Base-by-base conservation (phyloP, 2,329 filamentous ascomycete species). In the Fusarium haematococcum region DNA sequence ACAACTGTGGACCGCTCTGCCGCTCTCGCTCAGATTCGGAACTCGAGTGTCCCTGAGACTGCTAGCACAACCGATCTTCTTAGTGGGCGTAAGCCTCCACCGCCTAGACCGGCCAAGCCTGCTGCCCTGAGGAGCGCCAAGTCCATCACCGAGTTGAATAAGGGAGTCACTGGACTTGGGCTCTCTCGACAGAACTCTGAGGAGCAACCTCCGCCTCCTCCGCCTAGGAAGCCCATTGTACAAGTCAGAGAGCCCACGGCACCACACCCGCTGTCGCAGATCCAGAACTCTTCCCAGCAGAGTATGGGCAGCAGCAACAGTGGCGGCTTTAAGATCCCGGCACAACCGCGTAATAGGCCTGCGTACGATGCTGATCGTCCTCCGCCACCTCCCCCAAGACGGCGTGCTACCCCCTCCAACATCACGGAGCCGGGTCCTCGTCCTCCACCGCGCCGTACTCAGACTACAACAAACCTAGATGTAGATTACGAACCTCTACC, bases 21-120 rank as follows among this genome's bases (percentile, higher is more conserved):
- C 11, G 79, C 79, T 35, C 74, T 83, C 4, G 70, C 79, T 20
- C 79, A 83, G 59, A 57, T 80, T 14, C 80, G 73, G 33, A 78
- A 75, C 52, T 71, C 71, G 13, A 76, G 67, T 32, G 59, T 75
- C 14, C 67, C 56, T 6, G 74, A 74, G 48, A 65, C 33, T 27
- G 67, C 71, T 62, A 83, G 78, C 71, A 74, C 81, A 43, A 61
- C 77, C 4, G 82, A 84, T 43, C 71, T 81, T 10, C 77, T 79
- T 1, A 71, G 72, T 18, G 79, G 81, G 8, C 79, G 79, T 33
- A 83, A 81, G 45, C 78, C 82, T 10, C 85, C 87, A 6, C 90
- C 90, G 1, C 89, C 89, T 10, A 86, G 88, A 14, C 91, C 91
- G 1, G 82, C 81, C 5, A 93, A 93, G 78, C 91, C 91, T 0